phyloP scores from a whole-genome alignment of 257 asterid species.

The Knoxia roxburghii region DNA sequence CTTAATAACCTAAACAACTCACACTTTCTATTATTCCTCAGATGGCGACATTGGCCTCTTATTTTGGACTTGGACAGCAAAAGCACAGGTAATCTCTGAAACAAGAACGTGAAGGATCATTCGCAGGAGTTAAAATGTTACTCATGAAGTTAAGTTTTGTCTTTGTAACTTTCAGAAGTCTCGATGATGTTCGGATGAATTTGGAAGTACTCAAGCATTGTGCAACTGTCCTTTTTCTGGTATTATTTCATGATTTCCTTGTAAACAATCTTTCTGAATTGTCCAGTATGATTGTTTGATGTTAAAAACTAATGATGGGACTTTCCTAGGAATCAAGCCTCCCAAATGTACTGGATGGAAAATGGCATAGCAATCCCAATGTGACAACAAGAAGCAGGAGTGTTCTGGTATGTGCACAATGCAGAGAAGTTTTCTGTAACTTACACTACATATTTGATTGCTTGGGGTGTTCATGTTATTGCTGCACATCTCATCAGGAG shows the following conservation, averaged over 20 bases:
- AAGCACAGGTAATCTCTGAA: conserved; percentile 60
- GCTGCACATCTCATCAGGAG: conserved; percentile 31
- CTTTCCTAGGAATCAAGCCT: conserved; percentile 69
- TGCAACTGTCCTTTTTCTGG: conserved; percentile 88
- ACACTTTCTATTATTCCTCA: conserved; percentile 14
- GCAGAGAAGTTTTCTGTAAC: neutral
- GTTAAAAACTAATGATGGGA: neutral
- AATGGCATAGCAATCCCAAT: conserved; percentile 30
- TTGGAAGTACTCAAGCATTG: conserved; percentile 94
- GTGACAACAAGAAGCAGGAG: conserved; percentile 79
- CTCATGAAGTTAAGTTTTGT: neutral
- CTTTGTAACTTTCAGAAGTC: conserved; percentile 48
- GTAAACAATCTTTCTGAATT: too few species aligned
- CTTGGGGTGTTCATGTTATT: neutral
- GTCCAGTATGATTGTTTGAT: neutral
- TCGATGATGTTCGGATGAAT: conserved; percentile 90
- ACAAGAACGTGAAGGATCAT: neutral
- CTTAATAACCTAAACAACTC: neutral
- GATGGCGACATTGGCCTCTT: conserved; percentile 93
- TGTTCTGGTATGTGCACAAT: conserved; percentile 31
- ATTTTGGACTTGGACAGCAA: conserved; percentile 91
- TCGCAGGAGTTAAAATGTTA: neutral
- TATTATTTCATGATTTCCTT: conserved; percentile 13
- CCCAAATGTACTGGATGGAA: conserved; percentile 41
- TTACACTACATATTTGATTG: neutral